Base-by-base conservation (phyloP, 2,329 filamentous ascomycete species). In the Penicillium expansum region DNA sequence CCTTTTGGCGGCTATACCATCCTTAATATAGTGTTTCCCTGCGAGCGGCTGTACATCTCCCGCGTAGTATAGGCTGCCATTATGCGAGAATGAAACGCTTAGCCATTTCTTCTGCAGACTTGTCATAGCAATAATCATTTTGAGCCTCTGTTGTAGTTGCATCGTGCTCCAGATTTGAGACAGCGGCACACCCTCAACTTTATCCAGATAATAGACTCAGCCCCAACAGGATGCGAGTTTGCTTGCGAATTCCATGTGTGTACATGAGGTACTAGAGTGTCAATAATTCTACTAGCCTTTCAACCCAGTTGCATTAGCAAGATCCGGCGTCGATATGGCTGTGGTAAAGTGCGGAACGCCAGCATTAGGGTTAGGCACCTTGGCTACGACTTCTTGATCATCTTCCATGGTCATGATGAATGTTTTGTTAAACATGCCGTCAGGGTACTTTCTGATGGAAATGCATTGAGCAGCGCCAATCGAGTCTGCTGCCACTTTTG, bases 331-430 rank as follows among this genome's bases (percentile, higher is more conserved):
- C 4, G 16, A n/a, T 14, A 2, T 75, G n/a, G 71, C 72, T 13
- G 71, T 68, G 22, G 67, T 69, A 16, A 69, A 66, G 42, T 64
- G 63, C 48, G 66, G 54, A 18, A 69, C 60, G 11, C 68, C 59
- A 49, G 71, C 70, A 42, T 68, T 67, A 1, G 68, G 70, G 50
- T 74, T 74, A 4, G 72, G 72, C 7, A 75, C 59, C 42, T 71
- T 71, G 16, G 67, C 70, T 39, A 76, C 35, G n/a, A 73, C 60
- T 52, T 68, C 65, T 32, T 41, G 59, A 16, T 67, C 68, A 63
- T 75, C 58, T 11, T 64, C 59, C 67, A 76, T 71, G 7, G 54
- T 48, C 55, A 74, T 62, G n/a, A 71, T 60, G 38, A 62, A 67
- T 48, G 58, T 41, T 58, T 67, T 68, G 18, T 62, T 69, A 47